Evolutionary conservation across 306 rosid genomes (phyloP), one percentile per base, ranked within the genome.

Genomic region (Fragaria ananassa): DNA sequence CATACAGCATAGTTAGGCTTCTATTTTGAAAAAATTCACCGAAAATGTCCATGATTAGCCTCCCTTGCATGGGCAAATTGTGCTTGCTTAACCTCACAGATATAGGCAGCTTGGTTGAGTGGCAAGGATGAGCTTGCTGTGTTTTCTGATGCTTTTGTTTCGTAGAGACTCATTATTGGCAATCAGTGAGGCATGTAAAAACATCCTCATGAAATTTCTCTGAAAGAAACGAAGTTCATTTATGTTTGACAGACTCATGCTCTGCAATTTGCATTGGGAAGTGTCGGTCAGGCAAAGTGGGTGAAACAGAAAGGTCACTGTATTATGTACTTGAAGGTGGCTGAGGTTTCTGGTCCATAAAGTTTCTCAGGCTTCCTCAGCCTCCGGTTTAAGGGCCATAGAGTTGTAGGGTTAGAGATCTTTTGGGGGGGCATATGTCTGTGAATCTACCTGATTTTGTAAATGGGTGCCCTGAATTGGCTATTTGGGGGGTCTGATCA

Each of bases 271-370:
- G 68, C 19, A 10, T 44, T 49, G 50, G n/a, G 25, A 29, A 67
- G 88, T 86, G 97, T 91, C 92, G 89, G 97, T 56, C 86, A 83
- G 86, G 75, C 18, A 18, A 79, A 80, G 67, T 25, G 77, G 45
- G 58, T 35, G 66, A 75, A 80, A 61, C 80, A 76, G 76, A 74
- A 80, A 54, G 39, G 29, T 23, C 3, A 31, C 50, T 19, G 62
- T 44, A 13, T 27, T 34, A 10, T 27, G 60, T 39, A 45, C 45
- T 9, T 17, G 44, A 70, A 1, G 74, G 84, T 72, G 79, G 79
- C 78, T 79, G 78, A 78, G 83, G 67, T 37, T 74, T 61, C 25
- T 41, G 71, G 83, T 68, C 71, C 85, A 66, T 81, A 50, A 46
- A 17, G 21, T 62, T 45, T 42, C 42, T 50, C 44, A 19, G 50